A percentile compares a stretch with the other conserved stretches of the same genome.
Evolutionary conservation across 129 eudicot species (phyloP).

Genomic region (Arctium lappa): DNA sequence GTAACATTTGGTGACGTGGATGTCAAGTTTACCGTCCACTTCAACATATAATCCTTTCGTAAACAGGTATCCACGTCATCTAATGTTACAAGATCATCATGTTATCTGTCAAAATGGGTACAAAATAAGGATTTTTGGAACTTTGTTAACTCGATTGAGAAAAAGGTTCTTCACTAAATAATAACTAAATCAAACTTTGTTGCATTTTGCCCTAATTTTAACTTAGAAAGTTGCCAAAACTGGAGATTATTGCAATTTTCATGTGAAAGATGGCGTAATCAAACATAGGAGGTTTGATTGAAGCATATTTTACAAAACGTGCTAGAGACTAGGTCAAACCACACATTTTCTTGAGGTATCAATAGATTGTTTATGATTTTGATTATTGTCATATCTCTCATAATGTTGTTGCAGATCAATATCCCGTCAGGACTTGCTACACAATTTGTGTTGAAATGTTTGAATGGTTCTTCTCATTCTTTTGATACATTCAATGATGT

Average conservation of each 20-base stretch:
- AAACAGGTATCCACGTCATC: background rate
- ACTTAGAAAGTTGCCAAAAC: background rate
- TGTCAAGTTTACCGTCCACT: background rate
- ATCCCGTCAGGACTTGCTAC: slow-evolving; percentile 74
- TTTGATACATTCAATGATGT: slow-evolving; percentile 66
- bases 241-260: background rate
- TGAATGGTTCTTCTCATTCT: slow-evolving; percentile 84
- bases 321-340: background rate
- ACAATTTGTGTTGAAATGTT: slow-evolving; percentile 72
- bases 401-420: slow-evolving; percentile 61
- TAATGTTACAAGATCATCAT: background rate
- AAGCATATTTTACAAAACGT: background rate
- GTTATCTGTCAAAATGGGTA: too few relatives aligned
- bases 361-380: background rate
- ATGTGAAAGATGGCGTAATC: background rate
- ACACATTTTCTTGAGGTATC: background rate
- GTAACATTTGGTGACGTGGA: background rate
- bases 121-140: background rate
- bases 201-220: background rate
- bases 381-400: slow-evolving; percentile 1
- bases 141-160: background rate
- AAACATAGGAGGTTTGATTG: background rate
- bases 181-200: background rate
- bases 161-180: background rate
- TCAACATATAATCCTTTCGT: background rate